These are phyloP conservation scores for Bipolaris gigantea DNA, from an alignment of 2,329 filamentous ascomycete genomes.

Conservation along the genomic window DNA sequence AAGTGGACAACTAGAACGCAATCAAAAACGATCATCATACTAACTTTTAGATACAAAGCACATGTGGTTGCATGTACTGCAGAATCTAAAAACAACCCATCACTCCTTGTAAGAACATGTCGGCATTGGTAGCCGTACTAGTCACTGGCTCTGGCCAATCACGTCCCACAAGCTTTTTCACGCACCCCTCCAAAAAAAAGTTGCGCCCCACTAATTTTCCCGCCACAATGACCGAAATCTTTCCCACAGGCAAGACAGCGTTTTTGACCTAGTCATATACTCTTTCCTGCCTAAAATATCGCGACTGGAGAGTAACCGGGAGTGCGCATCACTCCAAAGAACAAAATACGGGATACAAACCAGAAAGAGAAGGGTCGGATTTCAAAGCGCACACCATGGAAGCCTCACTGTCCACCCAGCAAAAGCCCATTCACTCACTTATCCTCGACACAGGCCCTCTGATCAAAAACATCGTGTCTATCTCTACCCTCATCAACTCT, in stretches of 20 bases:
- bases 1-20: background rate
- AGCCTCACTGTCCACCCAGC: constrained; percentile 17
- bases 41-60: too few species aligned
- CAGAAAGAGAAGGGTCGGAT: background rate
- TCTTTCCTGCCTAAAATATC: background rate
- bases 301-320: background rate
- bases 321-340: background rate
- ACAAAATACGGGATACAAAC: background rate
- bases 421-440: constrained; percentile 77
- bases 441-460: constrained; percentile 90
- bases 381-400: background rate
- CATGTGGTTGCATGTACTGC: background rate
- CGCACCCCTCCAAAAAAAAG: constrained; percentile 9
- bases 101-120: background rate
- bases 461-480: constrained; percentile 86
- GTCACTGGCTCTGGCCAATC: constrained; percentile 8
- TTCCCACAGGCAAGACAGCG: constrained; percentile 5
- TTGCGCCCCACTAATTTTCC: constrained; percentile 15
- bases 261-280: constrained; percentile 2
- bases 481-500: constrained; percentile 78
- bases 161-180: constrained; percentile 1
- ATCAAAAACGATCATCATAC: background rate
- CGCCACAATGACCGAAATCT: constrained; percentile 25
- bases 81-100: background rate
- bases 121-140: background rate